Percentiles rank a stretch among this genome's conserved stretches.
These are phyloP conservation scores for Ambrosia hybrid DNA, from an alignment of 140 eudicot species.

Conservation along the genomic window DNA sequence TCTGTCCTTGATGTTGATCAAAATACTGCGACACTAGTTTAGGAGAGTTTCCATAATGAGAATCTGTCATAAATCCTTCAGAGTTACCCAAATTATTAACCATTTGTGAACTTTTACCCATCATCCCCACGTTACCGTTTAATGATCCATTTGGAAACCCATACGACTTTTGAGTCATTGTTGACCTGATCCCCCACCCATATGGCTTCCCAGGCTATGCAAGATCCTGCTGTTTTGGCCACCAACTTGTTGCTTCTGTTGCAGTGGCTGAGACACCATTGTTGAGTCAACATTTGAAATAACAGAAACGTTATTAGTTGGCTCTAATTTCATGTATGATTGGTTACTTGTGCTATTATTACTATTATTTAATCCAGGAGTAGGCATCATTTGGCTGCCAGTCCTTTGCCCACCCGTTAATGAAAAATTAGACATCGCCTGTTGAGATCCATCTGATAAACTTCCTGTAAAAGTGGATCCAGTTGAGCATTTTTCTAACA, in stretches of 20 bases:
- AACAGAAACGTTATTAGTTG: slow-evolving; percentile 46
- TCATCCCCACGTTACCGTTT: slow-evolving; percentile 61
- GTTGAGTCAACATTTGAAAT: slow-evolving; percentile 58
- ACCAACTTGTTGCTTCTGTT: slow-evolving; percentile 68
- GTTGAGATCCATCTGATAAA: slow-evolving; percentile 56
- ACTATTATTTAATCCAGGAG: slow-evolving; percentile 68
- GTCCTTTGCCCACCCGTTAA: slow-evolving; percentile 55
- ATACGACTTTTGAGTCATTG: slow-evolving; percentile 59
- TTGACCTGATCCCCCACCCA: slow-evolving; percentile 78
- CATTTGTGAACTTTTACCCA: slow-evolving; percentile 48
- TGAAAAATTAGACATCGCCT: slow-evolving; percentile 49
- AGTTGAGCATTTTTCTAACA: slow-evolving; percentile 21
- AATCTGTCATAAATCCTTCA: slow-evolving; percentile 53
- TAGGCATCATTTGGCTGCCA: slow-evolving; percentile 93
- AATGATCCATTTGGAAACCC: slow-evolving; percentile 59
- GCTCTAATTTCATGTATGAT: slow-evolving; percentile 47
- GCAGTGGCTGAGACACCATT: slow-evolving; percentile 54
- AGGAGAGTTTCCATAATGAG: slow-evolving; percentile 53
- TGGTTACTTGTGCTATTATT: slow-evolving; percentile 46
- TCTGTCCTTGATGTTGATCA: slow-evolving; percentile 73
- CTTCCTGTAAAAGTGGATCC: slow-evolving; percentile 42
- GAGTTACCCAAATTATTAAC: slow-evolving; percentile 60
- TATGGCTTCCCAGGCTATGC: slow-evolving; percentile 78
- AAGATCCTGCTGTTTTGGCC: slow-evolving; percentile 80
- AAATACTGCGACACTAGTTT: slow-evolving; percentile 49